Conservation (phyloP, 805 yeast genomes). For the Ogataea dorogensis region DNA sequence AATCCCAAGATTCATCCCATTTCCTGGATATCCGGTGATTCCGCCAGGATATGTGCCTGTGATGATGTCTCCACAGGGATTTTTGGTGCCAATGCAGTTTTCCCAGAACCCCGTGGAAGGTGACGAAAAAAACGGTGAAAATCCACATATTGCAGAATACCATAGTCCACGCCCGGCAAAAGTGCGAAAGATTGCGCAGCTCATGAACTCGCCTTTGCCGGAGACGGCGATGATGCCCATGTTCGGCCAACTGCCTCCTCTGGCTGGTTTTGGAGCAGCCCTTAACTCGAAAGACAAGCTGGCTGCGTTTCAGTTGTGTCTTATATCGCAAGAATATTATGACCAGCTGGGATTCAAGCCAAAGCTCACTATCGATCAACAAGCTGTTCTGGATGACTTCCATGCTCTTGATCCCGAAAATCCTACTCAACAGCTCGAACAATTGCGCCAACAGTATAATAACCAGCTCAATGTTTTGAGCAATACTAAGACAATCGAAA, state of each 20-base stretch:
- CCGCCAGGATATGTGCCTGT: constrained; percentile 32
- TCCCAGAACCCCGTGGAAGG: constrained; percentile 18
- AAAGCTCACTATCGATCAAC: background rate
- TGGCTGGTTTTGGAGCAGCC: background rate
- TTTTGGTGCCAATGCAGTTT: constrained; percentile 29
- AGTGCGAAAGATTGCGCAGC: constrained; percentile 15
- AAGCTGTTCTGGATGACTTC: constrained; percentile 2
- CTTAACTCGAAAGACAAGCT: constrained; percentile 12
- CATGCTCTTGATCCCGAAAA: constrained; percentile 1
- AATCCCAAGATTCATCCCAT: constrained; percentile 21
- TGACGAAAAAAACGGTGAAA: constrained; percentile 5
- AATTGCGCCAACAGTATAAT: constrained; percentile 9
- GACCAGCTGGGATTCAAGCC: background rate
- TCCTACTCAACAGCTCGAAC: constrained; percentile 8
- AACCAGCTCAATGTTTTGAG: constrained; percentile 14
- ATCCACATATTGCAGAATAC: background rate
- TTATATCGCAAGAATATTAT: constrained; percentile 9
- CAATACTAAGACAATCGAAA: constrained; percentile 7
- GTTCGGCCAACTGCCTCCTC: background rate
- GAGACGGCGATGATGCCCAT: constrained; percentile 7
- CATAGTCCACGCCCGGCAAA: constrained; percentile 8
- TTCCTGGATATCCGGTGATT: constrained; percentile 27
- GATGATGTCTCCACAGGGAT: constrained; percentile 33
- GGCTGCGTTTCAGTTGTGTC: constrained; percentile 15
- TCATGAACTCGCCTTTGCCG: constrained; percentile 17